phyloP scores from a whole-genome alignment of 2,329 filamentous ascomycete genomes.

The Trichoderma lentiforme region DNA sequence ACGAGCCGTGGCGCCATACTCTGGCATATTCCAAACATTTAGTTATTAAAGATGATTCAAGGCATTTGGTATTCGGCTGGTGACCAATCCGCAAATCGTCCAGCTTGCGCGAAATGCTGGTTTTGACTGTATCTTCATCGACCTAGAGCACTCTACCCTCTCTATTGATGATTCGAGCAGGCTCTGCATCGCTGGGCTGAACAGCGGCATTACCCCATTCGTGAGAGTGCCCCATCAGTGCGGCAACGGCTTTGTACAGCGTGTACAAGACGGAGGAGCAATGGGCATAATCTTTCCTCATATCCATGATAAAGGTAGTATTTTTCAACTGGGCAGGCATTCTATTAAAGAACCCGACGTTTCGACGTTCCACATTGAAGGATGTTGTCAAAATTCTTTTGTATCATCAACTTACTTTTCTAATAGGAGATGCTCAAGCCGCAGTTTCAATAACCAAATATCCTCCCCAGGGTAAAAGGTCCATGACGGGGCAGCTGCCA shows the following conservation, averaged over 20 bases:
- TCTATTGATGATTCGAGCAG: not conserved
- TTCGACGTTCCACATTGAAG: not conserved
- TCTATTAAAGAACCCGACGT: not conserved
- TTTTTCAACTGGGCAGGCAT: not conserved
- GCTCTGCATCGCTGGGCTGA: not conserved
- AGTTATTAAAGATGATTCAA: not conserved
- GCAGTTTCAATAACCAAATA: not conserved
- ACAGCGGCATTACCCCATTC: not conserved
- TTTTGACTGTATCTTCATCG: not conserved
- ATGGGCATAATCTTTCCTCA: not conserved
- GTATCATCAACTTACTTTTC: not conserved
- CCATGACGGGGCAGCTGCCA: not conserved
- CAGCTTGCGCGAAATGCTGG: not conserved
- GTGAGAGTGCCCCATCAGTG: not conserved
- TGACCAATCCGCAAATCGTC: not conserved
- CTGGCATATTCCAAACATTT: not conserved
- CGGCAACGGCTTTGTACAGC: not conserved
- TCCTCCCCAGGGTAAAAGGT: not conserved
- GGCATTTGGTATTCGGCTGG: not conserved
- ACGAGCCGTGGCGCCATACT: not conserved
- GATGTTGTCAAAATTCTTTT: not conserved
- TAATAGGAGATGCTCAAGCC: not conserved
- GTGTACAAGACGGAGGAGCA: not conserved
- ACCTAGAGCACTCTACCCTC: not conserved
- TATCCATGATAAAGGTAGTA: not conserved